phyloP scores from a whole-genome alignment of 129 eudicot species.

The Escallonia herrerae region DNA sequence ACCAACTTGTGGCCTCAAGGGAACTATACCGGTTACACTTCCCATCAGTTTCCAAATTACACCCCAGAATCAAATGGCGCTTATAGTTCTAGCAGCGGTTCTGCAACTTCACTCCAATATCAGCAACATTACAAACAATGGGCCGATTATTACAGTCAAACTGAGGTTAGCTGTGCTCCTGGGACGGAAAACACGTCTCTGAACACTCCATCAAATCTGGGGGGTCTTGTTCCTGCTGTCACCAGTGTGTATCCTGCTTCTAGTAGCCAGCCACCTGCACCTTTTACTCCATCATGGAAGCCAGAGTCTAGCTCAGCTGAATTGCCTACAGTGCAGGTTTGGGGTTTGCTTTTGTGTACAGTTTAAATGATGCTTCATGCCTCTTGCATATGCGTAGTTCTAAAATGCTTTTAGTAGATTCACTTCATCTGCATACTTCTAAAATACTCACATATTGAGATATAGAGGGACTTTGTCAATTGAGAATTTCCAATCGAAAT shows the following conservation, averaged over 20 bases:
- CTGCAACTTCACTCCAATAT: constrained; percentile 50
- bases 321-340: constrained; percentile 69
- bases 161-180: constrained; percentile 96
- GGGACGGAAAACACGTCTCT: constrained; percentile 77
- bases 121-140: constrained; percentile 87
- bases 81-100: constrained; percentile 50
- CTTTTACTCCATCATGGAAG: constrained; percentile 54
- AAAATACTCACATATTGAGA: too few relatives aligned
- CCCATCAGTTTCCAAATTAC: constrained; percentile 69
- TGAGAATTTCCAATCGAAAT: too few relatives aligned
- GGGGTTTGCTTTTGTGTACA: constrained; percentile 23
- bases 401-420: too few relatives aligned
- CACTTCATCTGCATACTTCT: too few relatives aligned
- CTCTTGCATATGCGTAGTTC: background rate
- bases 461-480: too few relatives aligned
- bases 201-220: constrained; percentile 36
- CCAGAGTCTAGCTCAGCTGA: constrained; percentile 59
- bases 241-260: constrained; percentile 52
- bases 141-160: constrained; percentile 84
- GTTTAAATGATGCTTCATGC: constrained; percentile 6
- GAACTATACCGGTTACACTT: constrained; percentile 51
- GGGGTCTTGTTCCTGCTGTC: constrained; percentile 49
- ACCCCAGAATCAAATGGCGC: constrained; percentile 56
- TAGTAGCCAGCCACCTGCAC: constrained; percentile 39
- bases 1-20: constrained; percentile 82